Evolutionary conservation across 2,329 filamentous ascomycete species (phyloP), one percentile per base, ranked within the genome.

Genomic region (Chrysoporthe austroafricana): DNA sequence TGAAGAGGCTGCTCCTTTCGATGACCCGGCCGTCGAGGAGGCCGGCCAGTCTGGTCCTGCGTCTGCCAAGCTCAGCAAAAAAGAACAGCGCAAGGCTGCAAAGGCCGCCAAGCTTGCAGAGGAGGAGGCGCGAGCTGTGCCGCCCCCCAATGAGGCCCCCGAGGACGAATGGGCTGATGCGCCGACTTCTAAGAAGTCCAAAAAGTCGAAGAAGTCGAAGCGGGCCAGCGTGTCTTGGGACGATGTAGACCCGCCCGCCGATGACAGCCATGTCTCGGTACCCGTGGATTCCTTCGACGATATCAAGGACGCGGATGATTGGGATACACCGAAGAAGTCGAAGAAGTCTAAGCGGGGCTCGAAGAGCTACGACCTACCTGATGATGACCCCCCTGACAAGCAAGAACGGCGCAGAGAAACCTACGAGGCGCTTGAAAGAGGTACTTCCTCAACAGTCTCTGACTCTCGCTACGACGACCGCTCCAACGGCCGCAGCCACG

Each of bases 361-460:
- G 50, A 69, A 74, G 62, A 73, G 77, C 67, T 73, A 75, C 62
- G 71, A 78, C 64, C 64, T 79, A 76, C 64, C 78, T 72, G 70
- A 77, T 73, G 76, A 78, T 68, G 77, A 82, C 63, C 78, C 79
- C 69, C 77, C 74, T 56, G 77, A 83, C 57, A 76, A 75, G 3
- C 63, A 59, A 66, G 63, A 66, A 26, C 65, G 59, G 39, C 63
- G 63, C 14, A 66, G 43, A 7, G 79, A 80, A n/a, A 74, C 73
- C 1, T 81, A 79, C 65, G 78, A 82, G 64, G 70, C 73, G 43
- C 48, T 73, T 36, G 81, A 84, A 66, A 79, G 79, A n/a, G 83
- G 85, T 52, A 79, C 82, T 26, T 80, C 78, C 69, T 86, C 84
- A 43, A 79, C 84, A 14, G 80, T 84, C 5, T 86, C 85, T 6